phyloP scores from a whole-genome alignment of 371 early-diverging fungal genomes.

The Rhizomucor miehei region DNA sequence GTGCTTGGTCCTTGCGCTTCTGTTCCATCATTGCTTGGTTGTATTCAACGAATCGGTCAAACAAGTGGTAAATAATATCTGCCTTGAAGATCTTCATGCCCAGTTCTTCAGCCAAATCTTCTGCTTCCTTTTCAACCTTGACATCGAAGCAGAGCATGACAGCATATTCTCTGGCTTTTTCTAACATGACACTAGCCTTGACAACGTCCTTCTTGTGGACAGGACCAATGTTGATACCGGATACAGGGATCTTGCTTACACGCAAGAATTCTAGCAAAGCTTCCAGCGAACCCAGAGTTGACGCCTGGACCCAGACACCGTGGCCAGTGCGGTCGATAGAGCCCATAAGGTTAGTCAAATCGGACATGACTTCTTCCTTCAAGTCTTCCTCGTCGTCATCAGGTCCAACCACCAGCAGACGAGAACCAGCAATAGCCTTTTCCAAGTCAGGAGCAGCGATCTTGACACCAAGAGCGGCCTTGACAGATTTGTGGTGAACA shows the following conservation, averaged over 20 bases:
- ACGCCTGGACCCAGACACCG: conserved; percentile 99
- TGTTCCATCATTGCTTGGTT: conserved; percentile 74
- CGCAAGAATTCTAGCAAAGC: conserved; percentile 97
- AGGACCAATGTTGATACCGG: conserved; percentile 98
- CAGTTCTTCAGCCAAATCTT: conserved; percentile 88
- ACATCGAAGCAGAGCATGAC: conserved; percentile 99
- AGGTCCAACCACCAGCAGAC: conserved; percentile 89
- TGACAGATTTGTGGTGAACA: conserved; percentile 95
- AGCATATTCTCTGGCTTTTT: conserved; percentile 88
- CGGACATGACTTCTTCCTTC: conserved; percentile 92
- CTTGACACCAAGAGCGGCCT: conserved; percentile 98
- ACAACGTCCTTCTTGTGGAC: conserved; percentile 99
- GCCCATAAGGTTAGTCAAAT: conserved; percentile 74
- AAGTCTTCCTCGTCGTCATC: conserved; percentile 97
- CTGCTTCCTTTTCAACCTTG: conserved; percentile 96
- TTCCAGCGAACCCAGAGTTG: conserved; percentile 99
- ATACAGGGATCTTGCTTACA: conserved; percentile 94
- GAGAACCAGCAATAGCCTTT: conserved; percentile 98
- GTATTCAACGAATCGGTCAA: conserved; percentile 94
- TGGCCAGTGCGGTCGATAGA: conserved; percentile 84
- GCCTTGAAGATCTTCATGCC: conserved; percentile 96
- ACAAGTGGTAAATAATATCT: conserved; percentile 99
- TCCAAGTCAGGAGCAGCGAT: conserved; percentile 97
- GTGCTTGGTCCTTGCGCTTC: conserved; percentile 86
- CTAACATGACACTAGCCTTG: conserved; percentile 92